Evolutionary conservation across 805 yeast genomes (phyloP).

Genomic region (Wickerhamiella shivajii): DNA sequence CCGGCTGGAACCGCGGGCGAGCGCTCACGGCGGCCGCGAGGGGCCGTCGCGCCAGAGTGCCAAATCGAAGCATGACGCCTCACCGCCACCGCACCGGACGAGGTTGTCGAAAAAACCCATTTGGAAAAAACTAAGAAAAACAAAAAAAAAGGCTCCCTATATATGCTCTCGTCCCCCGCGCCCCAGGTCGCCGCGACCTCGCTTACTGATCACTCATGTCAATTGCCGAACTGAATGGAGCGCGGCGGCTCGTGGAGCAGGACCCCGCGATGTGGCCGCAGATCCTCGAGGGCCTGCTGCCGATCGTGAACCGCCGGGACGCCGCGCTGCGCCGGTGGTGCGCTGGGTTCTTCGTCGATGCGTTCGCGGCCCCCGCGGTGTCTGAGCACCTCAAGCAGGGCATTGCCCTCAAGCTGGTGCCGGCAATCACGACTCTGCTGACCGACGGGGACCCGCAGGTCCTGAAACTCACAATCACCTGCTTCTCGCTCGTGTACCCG

Average conservation of each 20-base stretch:
- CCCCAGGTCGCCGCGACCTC: background rate
- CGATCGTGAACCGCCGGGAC: constrained; percentile 25
- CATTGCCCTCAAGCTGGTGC: constrained; percentile 21
- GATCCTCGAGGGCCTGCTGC: constrained; percentile 25
- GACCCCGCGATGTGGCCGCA: constrained; percentile 27
- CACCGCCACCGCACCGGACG: too few relatives aligned
- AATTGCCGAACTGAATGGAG: constrained; percentile 25
- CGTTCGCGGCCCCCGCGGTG: constrained; percentile 22
- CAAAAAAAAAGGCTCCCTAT: too few relatives aligned
- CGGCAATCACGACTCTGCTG: constrained; percentile 18
- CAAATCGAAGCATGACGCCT: too few relatives aligned
- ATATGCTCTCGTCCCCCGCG: too few relatives aligned
- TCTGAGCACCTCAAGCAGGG: constrained; percentile 15
- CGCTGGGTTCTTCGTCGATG: constrained; percentile 26
- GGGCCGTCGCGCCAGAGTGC: too few relatives aligned
- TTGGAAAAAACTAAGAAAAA: too few relatives aligned
- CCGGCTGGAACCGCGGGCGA: background rate
- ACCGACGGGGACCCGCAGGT: constrained; percentile 18
- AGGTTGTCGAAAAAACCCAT: too few relatives aligned
- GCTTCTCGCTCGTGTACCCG: constrained; percentile 33
- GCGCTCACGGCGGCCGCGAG: background rate
- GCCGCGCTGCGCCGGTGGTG: constrained; percentile 25
- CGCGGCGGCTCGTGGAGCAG: constrained; percentile 22
- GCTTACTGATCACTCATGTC: constrained; percentile 10
- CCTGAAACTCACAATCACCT: constrained; percentile 28